Percentiles rank a stretch among this genome's conserved stretches.
Evolutionary conservation across 140 eudicot species (phyloP).

Genomic region (Anethum foeniculum): DNA sequence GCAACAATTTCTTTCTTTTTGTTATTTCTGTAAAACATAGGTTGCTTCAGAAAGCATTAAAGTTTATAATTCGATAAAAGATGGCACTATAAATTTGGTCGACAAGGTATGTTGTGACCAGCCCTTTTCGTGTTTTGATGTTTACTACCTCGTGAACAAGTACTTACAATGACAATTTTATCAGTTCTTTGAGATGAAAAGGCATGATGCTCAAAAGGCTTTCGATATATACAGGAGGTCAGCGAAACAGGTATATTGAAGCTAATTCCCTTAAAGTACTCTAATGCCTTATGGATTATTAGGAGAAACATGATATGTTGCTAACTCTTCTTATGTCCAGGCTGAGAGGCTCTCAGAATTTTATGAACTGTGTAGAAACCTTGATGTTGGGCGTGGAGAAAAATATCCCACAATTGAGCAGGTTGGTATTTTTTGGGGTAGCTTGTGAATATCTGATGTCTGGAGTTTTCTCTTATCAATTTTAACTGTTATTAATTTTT

Average conservation of each 20-base stretch:
- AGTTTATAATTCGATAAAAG: constrained; percentile 74
- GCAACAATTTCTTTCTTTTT: not conserved
- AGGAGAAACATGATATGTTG: not conserved
- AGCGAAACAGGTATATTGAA: constrained; percentile 56
- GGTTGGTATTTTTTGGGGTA: constrained; percentile 24
- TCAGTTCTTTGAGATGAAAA: constrained; percentile 93
- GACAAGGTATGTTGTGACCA: constrained; percentile 52
- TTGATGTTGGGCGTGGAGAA: constrained; percentile 65
- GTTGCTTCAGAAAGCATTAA: constrained; percentile 77
- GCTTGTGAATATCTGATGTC: not conserved
- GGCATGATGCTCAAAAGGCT: constrained; percentile 60
- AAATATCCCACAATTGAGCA: constrained; percentile 59
- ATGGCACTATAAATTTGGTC: constrained; percentile 61
- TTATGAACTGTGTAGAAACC: constrained; percentile 56
- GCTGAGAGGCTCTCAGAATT: constrained; percentile 71
- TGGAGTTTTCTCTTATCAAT: not conserved
- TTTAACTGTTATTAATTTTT: not conserved
- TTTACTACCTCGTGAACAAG: not conserved
- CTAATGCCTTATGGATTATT: not conserved
- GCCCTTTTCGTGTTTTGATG: not conserved
- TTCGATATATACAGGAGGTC: constrained; percentile 74
- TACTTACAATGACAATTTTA: not conserved
- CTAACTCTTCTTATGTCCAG: constrained; percentile 21
- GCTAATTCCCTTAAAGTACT: not conserved
- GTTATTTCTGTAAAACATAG: constrained; percentile 17